A percentile compares a stretch with the other conserved stretches of the same genome.
Evolutionary conservation across 2,329 filamentous ascomycete genomes (phyloP).

Genomic region (Fusarium drepaniforme): DNA sequence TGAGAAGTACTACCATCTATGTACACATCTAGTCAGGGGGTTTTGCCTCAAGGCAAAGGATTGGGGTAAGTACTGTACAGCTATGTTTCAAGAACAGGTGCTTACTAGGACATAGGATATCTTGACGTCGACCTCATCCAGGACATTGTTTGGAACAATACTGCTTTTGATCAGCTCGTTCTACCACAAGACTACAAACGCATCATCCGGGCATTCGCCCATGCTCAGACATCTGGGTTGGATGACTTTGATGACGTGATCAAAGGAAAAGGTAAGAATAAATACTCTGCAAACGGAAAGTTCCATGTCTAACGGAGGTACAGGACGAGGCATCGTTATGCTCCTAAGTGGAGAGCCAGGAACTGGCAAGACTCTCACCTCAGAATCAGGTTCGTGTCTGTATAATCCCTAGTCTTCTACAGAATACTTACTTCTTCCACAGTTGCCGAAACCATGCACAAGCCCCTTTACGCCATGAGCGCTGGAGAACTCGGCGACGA

Average conservation of each 20-base stretch:
- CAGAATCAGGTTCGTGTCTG: conserved; percentile 13
- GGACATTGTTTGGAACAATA: background rate
- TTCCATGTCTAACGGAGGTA: background rate
- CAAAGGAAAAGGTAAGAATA: conserved; percentile 8
- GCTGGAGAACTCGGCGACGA: conserved; percentile 14
- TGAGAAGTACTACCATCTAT: background rate
- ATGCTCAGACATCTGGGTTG: conserved; percentile 8
- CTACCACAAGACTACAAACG: conserved; percentile 18
- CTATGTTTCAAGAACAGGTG: too few relatives aligned
- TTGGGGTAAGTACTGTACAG: conserved; percentile 4
- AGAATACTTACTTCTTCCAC: background rate
- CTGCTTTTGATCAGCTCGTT: conserved; percentile 16
- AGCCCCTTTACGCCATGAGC: conserved; percentile 13
- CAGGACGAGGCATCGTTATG: conserved; percentile 17
- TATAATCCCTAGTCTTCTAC: background rate
- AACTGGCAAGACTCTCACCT: conserved; percentile 21
- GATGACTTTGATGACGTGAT: conserved; percentile 19
- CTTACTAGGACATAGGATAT: background rate
- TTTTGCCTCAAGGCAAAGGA: conserved; percentile 19
- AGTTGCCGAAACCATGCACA: conserved; percentile 26
- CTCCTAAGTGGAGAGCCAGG: conserved; percentile 19
- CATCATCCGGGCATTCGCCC: conserved; percentile 15
- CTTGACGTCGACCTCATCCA: conserved; percentile 7
- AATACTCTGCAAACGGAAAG: background rate
- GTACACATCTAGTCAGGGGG: background rate